Percentiles rank a stretch among this genome's conserved stretches.
Conservation (phyloP, 805 yeast species). For the Blastobotrys robertii region DNA sequence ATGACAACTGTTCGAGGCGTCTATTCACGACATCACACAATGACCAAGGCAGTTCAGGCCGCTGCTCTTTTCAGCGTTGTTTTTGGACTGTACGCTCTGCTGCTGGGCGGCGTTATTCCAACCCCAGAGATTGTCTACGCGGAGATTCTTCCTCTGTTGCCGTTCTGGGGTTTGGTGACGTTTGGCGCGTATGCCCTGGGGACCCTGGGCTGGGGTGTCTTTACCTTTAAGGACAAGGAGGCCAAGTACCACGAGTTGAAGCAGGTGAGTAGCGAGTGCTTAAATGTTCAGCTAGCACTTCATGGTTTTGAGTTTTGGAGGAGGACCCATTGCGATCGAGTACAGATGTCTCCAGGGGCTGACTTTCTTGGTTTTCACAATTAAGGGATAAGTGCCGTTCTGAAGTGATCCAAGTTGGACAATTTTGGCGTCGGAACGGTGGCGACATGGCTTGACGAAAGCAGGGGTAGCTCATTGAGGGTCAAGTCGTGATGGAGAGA, state of each 20-base stretch:
- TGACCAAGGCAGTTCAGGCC: slow-evolving; percentile 65
- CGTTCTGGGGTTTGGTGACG: slow-evolving; percentile 60
- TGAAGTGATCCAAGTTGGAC: no score
- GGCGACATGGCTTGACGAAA: no score
- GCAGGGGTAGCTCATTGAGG: no score
- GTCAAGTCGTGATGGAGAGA: no score
- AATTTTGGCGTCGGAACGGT: no score
- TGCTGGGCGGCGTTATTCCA: slow-evolving; percentile 46
- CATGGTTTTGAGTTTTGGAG: background rate
- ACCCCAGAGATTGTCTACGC: slow-evolving; percentile 36
- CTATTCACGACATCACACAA: slow-evolving; percentile 17
- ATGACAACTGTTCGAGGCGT: background rate
- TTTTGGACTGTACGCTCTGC: slow-evolving; percentile 45
- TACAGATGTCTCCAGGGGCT: no score
- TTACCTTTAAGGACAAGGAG: slow-evolving; percentile 61
- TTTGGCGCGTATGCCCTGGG: slow-evolving; percentile 63
- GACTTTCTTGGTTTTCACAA: no score
- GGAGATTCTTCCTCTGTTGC: slow-evolving; percentile 55
- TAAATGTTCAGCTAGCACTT: no score
- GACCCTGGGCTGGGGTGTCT: slow-evolving; percentile 58
- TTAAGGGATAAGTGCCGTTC: no score
- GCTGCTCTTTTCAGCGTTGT: slow-evolving; percentile 36
- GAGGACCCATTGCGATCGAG: no score
- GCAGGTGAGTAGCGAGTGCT: slow-evolving; percentile 26
- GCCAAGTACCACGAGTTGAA: slow-evolving; percentile 55